Evolutionary conservation across 495 filamentous ascomycete species (phyloP).

Genomic region (Penicillium mononematosum): DNA sequence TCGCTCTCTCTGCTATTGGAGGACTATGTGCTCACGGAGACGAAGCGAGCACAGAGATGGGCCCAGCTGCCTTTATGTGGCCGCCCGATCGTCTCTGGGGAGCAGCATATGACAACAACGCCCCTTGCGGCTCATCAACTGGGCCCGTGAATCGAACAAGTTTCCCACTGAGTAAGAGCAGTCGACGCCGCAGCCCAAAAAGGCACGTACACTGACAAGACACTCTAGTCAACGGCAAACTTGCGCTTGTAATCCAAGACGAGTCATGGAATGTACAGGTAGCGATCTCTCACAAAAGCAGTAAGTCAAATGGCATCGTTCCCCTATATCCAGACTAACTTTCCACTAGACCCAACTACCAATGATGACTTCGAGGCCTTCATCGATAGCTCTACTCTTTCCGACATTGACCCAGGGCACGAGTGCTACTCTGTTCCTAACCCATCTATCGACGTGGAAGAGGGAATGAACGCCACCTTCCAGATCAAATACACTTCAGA

Average conservation of each 20-base stretch:
- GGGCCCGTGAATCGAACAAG: slow-evolving; percentile 41
- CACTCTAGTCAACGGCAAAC: slow-evolving; percentile 25
- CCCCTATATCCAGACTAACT: not conserved
- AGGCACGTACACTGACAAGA: slow-evolving; percentile 3
- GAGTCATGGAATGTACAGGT: slow-evolving; percentile 50
- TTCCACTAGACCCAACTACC: slow-evolving; percentile 35
- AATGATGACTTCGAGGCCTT: slow-evolving; percentile 45
- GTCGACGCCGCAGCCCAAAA: too few species aligned
- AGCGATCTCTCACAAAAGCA: slow-evolving; percentile 43
- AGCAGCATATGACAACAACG: slow-evolving; percentile 44
- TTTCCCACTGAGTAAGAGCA: slow-evolving; percentile 40
- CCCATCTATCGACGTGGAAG: slow-evolving; percentile 32
- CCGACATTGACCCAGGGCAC: slow-evolving; percentile 46
- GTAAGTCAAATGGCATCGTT: slow-evolving; percentile 25
- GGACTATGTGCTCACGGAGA: slow-evolving; percentile 6
- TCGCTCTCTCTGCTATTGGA: slow-evolving; percentile 10
- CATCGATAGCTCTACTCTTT: slow-evolving; percentile 26
- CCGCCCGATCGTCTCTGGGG: slow-evolving; percentile 48
- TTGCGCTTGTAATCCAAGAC: slow-evolving; percentile 41
- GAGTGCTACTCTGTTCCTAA: slow-evolving; percentile 50
- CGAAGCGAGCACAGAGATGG: slow-evolving; percentile 40
- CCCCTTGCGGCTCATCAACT: slow-evolving; percentile 46
- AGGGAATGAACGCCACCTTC: slow-evolving; percentile 51
- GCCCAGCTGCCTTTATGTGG: slow-evolving; percentile 55
- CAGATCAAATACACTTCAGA: slow-evolving; percentile 50